Conservation (phyloP, 331 rosid genomes). For the Rhamnella rubrinervis region DNA sequence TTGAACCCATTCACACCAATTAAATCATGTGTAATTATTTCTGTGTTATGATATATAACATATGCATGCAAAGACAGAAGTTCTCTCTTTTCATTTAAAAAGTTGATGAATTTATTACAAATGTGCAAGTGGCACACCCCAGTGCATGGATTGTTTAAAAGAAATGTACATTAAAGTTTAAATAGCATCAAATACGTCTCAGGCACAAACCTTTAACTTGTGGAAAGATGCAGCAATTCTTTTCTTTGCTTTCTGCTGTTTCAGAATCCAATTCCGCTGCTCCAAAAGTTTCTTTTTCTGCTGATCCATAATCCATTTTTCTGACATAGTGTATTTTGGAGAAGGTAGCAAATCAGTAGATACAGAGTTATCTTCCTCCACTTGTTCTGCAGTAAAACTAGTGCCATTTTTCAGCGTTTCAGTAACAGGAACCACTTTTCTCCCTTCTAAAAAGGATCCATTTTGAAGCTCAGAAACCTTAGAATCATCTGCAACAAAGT, state of each 20-base stretch:
- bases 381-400: conserved; percentile 50
- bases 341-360: conserved; percentile 49
- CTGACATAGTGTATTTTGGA: conserved; percentile 85
- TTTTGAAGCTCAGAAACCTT: conserved; percentile 28
- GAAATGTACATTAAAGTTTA: neutral
- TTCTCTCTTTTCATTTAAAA: too few species aligned
- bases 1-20: too few species aligned
- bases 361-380: conserved; percentile 44
- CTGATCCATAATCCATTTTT: conserved; percentile 82
- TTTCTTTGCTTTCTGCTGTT: conserved; percentile 76
- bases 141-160: neutral
- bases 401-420: conserved; percentile 27
- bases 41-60: too few species aligned
- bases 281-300: conserved; percentile 65
- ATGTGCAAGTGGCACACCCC: too few species aligned
- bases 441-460: conserved; percentile 23
- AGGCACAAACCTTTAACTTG: conserved; percentile 75
- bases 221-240: conserved; percentile 62
- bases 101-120: too few species aligned
- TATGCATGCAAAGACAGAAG: too few species aligned
- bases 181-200: neutral
- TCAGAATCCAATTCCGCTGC: conserved; percentile 64
- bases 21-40: too few species aligned
- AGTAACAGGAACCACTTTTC: conserved; percentile 28
- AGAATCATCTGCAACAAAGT: conserved; percentile 31